A percentile compares a stretch with the other conserved stretches of the same genome.
phyloP scores from a whole-genome alignment of 768 basidiomycete genomes.

The Cystoderma amianthinum region DNA sequence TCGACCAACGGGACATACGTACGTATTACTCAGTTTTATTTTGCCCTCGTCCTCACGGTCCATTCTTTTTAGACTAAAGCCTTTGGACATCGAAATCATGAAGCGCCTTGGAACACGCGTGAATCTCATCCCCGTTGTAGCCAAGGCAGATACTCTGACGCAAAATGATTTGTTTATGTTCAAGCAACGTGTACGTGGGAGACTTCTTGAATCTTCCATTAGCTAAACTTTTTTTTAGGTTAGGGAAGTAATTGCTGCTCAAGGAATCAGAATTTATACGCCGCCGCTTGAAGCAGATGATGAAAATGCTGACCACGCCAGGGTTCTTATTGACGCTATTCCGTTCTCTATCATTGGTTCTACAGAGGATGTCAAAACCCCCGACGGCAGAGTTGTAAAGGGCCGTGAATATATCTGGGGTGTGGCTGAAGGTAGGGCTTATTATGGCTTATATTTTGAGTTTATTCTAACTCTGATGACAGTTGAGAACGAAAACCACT shows the following conservation, averaged over 20 bases:
- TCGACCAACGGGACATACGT: conserved; percentile 95
- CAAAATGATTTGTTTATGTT: conserved; percentile 87
- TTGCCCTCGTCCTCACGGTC: conserved; percentile 2
- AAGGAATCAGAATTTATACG: conserved; percentile 91
- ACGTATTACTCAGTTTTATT: conserved; percentile 25
- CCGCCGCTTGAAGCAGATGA: conserved; percentile 91
- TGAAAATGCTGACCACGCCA: conserved; percentile 81
- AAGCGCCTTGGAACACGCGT: conserved; percentile 97
- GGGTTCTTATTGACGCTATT: conserved; percentile 82
- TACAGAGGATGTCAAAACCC: conserved; percentile 88
- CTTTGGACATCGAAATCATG: conserved; percentile 99
- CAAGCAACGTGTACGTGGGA: conserved; percentile 77
- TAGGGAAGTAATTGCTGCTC: conserved; percentile 84
- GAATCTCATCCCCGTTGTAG: conserved; percentile 95
- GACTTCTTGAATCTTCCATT: not conserved
- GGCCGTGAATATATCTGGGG: conserved; percentile 99
- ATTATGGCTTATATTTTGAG: not conserved
- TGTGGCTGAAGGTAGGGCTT: conserved; percentile 85
- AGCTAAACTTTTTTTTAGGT: conserved; percentile 37
- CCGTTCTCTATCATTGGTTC: conserved; percentile 99
- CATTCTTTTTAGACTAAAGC: conserved; percentile 63
- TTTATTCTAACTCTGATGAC: conserved; percentile 4
- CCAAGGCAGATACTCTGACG: conserved; percentile 96
- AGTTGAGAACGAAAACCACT: conserved; percentile 99
- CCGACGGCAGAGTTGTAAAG: conserved; percentile 90